Conservation (phyloP, 2,329 filamentous ascomycete species). For the Trichoderma lentiforme region DNA sequence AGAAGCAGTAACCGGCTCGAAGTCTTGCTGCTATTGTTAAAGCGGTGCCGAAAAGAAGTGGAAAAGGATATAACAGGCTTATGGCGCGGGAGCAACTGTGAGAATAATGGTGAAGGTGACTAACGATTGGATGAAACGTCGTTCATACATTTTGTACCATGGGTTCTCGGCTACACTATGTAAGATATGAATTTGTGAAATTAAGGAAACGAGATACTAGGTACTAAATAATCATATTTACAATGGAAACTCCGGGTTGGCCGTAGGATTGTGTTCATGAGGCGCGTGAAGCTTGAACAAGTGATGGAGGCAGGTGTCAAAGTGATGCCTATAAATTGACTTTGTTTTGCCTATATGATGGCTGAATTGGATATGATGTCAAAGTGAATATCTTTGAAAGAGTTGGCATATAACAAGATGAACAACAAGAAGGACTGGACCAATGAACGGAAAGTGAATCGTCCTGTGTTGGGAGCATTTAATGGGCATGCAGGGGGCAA, state of each 20-base stretch:
- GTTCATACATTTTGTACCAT: neutral
- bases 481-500: neutral
- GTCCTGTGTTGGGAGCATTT: neutral
- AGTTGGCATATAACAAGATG: fast-evolving
- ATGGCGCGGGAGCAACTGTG: neutral
- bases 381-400: neutral
- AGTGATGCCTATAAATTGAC: neutral
- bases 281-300: neutral
- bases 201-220: neutral
- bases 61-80: neutral
- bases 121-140: neutral
- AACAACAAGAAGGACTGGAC: neutral
- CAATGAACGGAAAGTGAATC: neutral
- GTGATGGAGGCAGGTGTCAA: neutral
- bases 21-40: neutral
- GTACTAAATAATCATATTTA: neutral
- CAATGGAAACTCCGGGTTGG: neutral
- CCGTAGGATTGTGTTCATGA: neutral
- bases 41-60: too few relatives aligned
- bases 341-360: neutral
- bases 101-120: neutral
- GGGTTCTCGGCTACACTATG: neutral
- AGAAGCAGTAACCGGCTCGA: constrained; percentile 51
- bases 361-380: neutral
- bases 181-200: neutral